Evolutionary conservation across 164 flowering plant genomes (phyloP), one percentile per base, ranked within the genome.

Genomic region (Sextonia rubra): DNA sequence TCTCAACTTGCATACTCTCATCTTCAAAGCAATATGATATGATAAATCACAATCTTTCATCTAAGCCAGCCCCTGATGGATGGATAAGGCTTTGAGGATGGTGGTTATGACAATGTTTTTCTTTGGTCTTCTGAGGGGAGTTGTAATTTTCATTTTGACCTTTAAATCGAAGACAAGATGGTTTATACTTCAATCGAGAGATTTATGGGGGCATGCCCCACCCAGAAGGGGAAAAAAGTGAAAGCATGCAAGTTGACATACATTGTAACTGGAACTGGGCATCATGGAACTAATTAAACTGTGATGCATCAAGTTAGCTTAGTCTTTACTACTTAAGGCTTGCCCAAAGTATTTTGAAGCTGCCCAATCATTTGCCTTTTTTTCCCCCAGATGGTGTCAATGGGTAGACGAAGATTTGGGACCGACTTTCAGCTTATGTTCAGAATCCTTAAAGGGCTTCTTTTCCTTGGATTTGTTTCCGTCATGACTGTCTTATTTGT

Each of bases 391-490:
- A 86, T 95, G 94, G 92, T 95, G 62, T 88, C 99, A 15, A 89
- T 93, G 92, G 98, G 97, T 3, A 85, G 99, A 82, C 82, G 91
- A 66, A 85, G 74, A 79, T 96, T 93, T 72, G 90, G 91, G 6
- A 89, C 97, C 0, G 97, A 95, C 76, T 91, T 96, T 69, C 99
- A 93, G 83, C 97, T 93, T 49, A 93, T 91, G 97, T 96, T 96
- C 83, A 86, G 99, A 78, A 89, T 91, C 62, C 87, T 93, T 69
- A 93, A 93, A 80, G 94, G 90, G 14, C 95, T 93, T 77, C 82
- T 93, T 37, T 96, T 91, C 80, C 87, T 96, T 15, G 93, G 94
- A 23, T 89, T 91, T 77, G 62, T 90, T 69, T 89, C 98, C 14
- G 91, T 90, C 71, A 86, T 90, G 95, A 87, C 91, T 22, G 92